Evolutionary conservation across 139 green algal species (phyloP).

Genomic region (Coccomyxa sp.): DNA sequence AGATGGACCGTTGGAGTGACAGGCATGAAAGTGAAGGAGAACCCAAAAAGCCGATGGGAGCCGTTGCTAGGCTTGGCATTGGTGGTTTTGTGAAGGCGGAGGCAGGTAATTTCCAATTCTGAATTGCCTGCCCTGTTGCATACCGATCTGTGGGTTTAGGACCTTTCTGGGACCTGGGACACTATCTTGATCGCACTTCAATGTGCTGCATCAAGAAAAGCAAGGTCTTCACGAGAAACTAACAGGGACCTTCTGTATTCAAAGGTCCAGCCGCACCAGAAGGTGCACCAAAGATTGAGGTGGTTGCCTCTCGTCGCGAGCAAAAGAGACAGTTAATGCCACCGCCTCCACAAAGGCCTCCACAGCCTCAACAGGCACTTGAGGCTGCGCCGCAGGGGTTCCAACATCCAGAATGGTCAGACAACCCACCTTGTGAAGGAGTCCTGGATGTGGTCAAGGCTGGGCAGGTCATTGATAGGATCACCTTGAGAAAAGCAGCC

Average conservation of each 20-base stretch:
- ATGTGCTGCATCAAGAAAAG: no score
- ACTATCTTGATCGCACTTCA: no score
- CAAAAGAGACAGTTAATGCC: constrained; percentile 12
- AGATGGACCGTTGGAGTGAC: constrained; percentile 16
- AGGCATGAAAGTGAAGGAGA: constrained; percentile 5
- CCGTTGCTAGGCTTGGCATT: constrained; percentile 13
- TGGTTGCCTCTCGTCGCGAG: constrained; percentile 10
- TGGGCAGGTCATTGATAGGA: constrained; percentile 9
- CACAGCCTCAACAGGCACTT: not conserved
- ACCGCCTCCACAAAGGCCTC: not conserved
- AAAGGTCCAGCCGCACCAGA: no score
- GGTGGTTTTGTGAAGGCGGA: constrained; percentile 10
- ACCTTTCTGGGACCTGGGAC: no score
- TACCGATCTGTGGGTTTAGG: no score
- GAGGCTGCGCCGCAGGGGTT: not conserved
- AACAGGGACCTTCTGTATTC: no score
- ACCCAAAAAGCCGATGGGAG: constrained; percentile 2
- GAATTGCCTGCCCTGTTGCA: no score
- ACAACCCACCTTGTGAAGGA: not conserved
- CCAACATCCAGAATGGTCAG: constrained; percentile 11
- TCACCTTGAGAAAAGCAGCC: constrained; percentile 13
- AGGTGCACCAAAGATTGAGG: not conserved
- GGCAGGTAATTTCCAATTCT: not conserved
- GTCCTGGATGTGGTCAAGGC: constrained; percentile 19
- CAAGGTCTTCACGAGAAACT: no score